Percentiles rank a stretch among this genome's conserved stretches.
Evolutionary conservation across 2,329 filamentous ascomycete genomes (phyloP).

Genomic region (Fusarium circinatum): DNA sequence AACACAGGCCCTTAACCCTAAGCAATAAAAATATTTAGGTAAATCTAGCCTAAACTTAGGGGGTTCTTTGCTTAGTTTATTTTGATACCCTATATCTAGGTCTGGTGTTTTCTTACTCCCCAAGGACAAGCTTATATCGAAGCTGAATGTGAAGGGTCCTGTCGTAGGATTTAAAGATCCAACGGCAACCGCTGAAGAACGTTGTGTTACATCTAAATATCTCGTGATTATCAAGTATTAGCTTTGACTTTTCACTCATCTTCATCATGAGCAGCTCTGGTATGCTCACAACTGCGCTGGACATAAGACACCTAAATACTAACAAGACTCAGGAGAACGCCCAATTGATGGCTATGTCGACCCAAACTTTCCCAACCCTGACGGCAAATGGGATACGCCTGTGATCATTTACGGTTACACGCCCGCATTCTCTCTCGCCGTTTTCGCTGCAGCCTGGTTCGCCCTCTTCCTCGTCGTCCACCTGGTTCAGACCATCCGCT

Average conservation of each 20-base stretch:
- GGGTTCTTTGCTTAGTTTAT: no score
- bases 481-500: conserved; percentile 48
- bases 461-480: conserved; percentile 53
- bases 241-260: conserved; percentile 7
- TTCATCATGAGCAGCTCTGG: conserved; percentile 32
- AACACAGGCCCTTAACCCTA: no score
- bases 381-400: conserved; percentile 56
- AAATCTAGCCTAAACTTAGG: no score
- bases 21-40: no score
- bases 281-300: not conserved
- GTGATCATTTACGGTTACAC: conserved; percentile 63
- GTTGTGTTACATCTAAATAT: not conserved
- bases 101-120: no score
- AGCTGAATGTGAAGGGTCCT: conserved; percentile 7
- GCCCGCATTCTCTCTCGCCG: conserved; percentile 56
- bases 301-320: not conserved
- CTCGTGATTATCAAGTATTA: conserved; percentile 23
- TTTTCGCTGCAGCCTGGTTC: conserved; percentile 58
- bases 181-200: not conserved
- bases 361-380: conserved; percentile 62
- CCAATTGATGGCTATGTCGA: conserved; percentile 56
- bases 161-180: conserved; percentile 6
- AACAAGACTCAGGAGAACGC: conserved; percentile 6
- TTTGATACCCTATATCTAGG: no score
- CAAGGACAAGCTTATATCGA: conserved; percentile 28